Percentiles rank a stretch among this genome's conserved stretches.
Conservation (phyloP, 2,329 filamentous ascomycete genomes). For the Aspergillus novofumigatus region DNA sequence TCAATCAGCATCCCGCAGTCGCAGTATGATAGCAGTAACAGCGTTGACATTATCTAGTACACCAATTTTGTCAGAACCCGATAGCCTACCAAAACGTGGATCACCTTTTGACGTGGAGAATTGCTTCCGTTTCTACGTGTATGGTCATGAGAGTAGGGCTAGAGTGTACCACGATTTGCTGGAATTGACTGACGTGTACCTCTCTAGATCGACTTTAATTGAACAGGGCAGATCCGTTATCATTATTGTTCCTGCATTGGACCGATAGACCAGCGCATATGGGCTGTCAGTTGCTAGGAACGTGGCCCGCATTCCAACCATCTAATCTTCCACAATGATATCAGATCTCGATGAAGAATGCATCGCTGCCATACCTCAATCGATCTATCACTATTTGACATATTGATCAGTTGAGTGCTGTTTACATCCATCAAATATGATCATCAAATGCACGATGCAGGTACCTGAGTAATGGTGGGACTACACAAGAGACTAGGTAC, state of each 20-base stretch:
- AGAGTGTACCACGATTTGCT: not conserved
- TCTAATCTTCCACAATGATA: conserved; percentile 3
- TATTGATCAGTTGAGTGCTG: not conserved
- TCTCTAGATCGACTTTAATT: not conserved
- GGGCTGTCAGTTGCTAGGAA: not conserved
- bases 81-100: too few species aligned
- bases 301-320: conserved; percentile 5
- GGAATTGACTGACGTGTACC: not conserved
- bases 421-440: not conserved
- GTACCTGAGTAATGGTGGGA: not conserved
- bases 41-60: too few species aligned
- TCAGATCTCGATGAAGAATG: not conserved
- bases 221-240: too few species aligned
- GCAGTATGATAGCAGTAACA: too few species aligned
- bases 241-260: not conserved
- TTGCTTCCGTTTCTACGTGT: too few species aligned
- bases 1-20: too few species aligned
- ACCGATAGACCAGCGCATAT: not conserved
- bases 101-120: too few species aligned
- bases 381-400: not conserved
- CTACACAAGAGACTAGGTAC: not conserved
- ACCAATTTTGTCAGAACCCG: too few species aligned
- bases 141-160: too few species aligned
- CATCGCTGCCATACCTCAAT: not conserved
- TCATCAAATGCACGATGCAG: not conserved